phyloP scores from a whole-genome alignment of 192 early-diverging fungal genomes.

The Podila clonocystis region DNA sequence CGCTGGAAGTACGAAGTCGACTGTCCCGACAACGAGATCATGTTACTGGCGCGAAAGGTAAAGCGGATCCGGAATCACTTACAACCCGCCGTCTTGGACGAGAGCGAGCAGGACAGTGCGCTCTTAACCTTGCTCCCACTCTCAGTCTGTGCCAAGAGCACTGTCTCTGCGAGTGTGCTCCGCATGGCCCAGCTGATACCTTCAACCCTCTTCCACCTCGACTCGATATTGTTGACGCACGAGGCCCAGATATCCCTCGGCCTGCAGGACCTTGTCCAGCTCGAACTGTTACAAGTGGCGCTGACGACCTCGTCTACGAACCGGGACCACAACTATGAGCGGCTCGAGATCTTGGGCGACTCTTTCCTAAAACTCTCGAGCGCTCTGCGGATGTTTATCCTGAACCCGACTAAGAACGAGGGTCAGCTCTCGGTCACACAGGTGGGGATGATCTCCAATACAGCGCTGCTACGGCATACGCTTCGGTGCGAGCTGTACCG shows the following conservation, averaged over 20 bases:
- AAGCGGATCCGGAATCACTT: background rate
- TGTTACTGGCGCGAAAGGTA: background rate
- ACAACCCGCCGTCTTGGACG: background rate
- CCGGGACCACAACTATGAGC: conserved; percentile 81
- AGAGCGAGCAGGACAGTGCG: background rate
- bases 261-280: conserved; percentile 47
- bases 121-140: background rate
- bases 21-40: background rate
- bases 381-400: conserved; percentile 76
- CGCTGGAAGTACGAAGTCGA: background rate
- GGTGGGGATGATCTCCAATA: conserved; percentile 75
- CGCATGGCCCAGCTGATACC: conserved; percentile 59
- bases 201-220: conserved; percentile 67
- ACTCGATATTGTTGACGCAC: conserved; percentile 58
- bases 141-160: conserved; percentile 20
- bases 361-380: conserved; percentile 83
- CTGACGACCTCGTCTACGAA: conserved; percentile 74
- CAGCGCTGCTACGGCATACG: conserved; percentile 68
- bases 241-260: conserved; percentile 54
- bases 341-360: conserved; percentile 90
- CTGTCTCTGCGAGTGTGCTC: conserved; percentile 53
- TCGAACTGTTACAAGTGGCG: conserved; percentile 64
- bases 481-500: conserved; percentile 59
- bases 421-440: conserved; percentile 77
- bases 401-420: conserved; percentile 76